Evolutionary conservation across 306 rosid species (phyloP).

Genomic region (Cucurbita moschata): DNA sequence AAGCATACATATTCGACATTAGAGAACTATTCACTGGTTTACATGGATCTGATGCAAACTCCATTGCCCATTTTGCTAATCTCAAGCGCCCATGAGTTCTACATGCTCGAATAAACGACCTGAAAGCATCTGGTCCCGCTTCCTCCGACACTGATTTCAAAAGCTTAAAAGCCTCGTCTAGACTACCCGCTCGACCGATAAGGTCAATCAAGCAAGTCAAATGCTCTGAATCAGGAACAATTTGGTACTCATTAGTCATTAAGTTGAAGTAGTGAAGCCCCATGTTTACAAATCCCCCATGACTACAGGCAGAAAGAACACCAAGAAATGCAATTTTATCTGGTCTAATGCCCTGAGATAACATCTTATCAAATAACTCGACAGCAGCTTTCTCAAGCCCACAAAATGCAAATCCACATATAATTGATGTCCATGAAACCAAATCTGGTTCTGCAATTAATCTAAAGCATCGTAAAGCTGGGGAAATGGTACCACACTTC

Average conservation of each 20-base stretch:
- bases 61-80: conserved; percentile 50
- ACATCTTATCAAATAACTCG: conserved; percentile 47
- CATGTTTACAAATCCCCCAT: conserved; percentile 33
- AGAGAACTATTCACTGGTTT: conserved; percentile 37
- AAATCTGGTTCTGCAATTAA: conserved; percentile 32
- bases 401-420: conserved; percentile 57
- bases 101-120: conserved; percentile 70
- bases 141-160: conserved; percentile 37
- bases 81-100: conserved; percentile 35
- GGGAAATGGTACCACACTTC: conserved; percentile 45
- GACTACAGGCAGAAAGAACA: conserved; percentile 60
- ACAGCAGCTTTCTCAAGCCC: conserved; percentile 50
- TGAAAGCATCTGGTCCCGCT: conserved; percentile 30
- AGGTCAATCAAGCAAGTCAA: conserved; percentile 54
- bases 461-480: conserved; percentile 41
- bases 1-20: conserved; percentile 53
- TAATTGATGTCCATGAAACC: conserved; percentile 63
- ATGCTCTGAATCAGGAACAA: conserved; percentile 44
- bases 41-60: conserved; percentile 36
- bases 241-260: conserved; percentile 34
- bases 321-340: conserved; percentile 53
- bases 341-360: conserved; percentile 33
- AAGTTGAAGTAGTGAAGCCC: conserved; percentile 50
- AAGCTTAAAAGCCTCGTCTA: conserved; percentile 44
- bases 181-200: conserved; percentile 55